phyloP scores from a whole-genome alignment of 1,284 basidiomycete species.

The Leccinum solheimii region DNA sequence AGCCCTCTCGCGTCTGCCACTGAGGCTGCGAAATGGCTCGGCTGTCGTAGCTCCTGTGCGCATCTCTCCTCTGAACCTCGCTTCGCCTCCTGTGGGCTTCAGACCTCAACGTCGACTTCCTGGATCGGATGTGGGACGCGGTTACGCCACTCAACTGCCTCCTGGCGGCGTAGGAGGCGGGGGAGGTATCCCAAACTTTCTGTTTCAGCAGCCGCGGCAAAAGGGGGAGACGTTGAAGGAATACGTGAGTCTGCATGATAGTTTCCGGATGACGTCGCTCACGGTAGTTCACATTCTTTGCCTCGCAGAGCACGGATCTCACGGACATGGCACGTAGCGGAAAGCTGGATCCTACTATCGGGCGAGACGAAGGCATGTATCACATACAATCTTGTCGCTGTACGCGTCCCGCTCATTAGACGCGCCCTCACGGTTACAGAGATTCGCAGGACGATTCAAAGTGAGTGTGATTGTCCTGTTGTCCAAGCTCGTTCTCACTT shows the following conservation, averaged over 20 bases:
- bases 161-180: constrained; percentile 38
- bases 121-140: constrained; percentile 5
- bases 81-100: background rate
- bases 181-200: constrained; percentile 54
- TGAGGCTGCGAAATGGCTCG: constrained; percentile 23
- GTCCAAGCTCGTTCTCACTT: background rate
- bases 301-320: constrained; percentile 70
- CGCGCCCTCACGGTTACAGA: constrained; percentile 45
- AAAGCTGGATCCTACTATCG: constrained; percentile 89
- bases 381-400: background rate
- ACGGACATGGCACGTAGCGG: constrained; percentile 82
- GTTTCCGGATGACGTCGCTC: background rate
- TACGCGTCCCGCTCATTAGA: background rate
- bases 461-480: constrained; percentile 40
- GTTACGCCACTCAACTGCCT: constrained; percentile 34
- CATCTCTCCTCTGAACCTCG: background rate
- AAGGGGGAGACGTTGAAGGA: constrained; percentile 85
- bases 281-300: background rate
- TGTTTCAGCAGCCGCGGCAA: constrained; percentile 55
- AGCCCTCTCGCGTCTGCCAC: constrained; percentile 12
- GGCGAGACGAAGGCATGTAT: constrained; percentile 73
- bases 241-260: constrained; percentile 54
- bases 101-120: background rate
- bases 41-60: constrained; percentile 12
- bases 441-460: constrained; percentile 89